Evolutionary conservation across 176 grass and related monocot genomes (phyloP), one percentile per base, ranked within the genome.

Genomic region (Triticum dicoccoides): DNA sequence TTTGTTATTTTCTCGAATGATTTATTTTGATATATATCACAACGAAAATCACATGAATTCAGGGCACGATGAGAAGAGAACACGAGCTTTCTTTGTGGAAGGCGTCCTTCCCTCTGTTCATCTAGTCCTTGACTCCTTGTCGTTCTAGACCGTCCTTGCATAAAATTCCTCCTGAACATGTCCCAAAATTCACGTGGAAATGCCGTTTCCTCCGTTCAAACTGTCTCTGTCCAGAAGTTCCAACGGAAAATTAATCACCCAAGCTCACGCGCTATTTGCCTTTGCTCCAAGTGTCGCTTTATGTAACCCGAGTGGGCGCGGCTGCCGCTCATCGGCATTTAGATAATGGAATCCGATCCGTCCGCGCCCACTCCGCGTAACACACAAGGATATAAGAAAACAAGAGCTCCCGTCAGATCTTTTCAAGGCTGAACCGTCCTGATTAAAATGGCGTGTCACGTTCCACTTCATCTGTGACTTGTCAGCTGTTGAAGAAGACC

Each of bases 331-430:
- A 12, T 47, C 44, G 44, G 4, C 1, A 47, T 47, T 44, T 47
- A 47, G 11, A 47, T 47, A 9, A 12, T 11, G n/a, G 27, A 68
- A 47, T 29, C 47, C 18, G 61, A 17, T 88, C 39, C 24, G 35
- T n/a, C 47, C 73, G 44, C 73, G 83, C 62, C 6, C 88, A 38
- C 62, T 62, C 35, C 88, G 41, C 78, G 80, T 47, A 45, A 47
- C 42, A 6, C 14, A 58, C 37, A 0, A 34, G 9, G 41, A 13
- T 47, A 47, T 1, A 4, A 47, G 4, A 47, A 47, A 11, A 25
- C 25, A 25, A 23, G 8, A 32, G 44, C 32, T 59, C 33, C 20
- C 80, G 80, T 87, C 42, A 59, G 8, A 65, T 79, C 84, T 82
- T 86, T 81, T 62, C 66, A 37, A 33, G 21, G 25, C 58, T 10